Conservation (phyloP, 2,329 filamentous ascomycete genomes). For the Lachnellula hyalina region DNA sequence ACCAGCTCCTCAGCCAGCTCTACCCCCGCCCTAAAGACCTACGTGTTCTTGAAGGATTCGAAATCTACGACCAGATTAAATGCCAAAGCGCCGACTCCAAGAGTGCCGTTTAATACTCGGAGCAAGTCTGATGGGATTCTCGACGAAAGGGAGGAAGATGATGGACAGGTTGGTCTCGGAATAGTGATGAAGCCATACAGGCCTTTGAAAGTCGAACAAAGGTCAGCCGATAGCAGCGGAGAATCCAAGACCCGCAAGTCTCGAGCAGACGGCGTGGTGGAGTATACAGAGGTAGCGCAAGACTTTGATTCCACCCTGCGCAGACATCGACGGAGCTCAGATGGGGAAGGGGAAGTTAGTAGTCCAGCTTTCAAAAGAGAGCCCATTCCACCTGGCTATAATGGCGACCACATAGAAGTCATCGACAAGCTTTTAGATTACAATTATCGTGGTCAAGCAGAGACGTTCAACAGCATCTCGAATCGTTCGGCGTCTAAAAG, state of each 20-base stretch:
- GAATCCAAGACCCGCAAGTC: not conserved
- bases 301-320: too few species aligned
- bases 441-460: conserved; percentile 22
- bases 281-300: too few species aligned
- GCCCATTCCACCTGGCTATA: not conserved
- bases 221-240: not conserved
- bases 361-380: not conserved
- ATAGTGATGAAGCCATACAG: not conserved
- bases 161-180: not conserved
- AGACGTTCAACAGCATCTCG: conserved; percentile 14
- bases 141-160: not conserved
- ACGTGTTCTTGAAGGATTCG: too few species aligned
- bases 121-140: not conserved
- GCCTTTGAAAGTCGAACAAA: not conserved
- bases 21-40: too few species aligned
- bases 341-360: not conserved
- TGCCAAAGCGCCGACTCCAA: too few species aligned
- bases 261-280: not conserved
- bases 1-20: too few species aligned
- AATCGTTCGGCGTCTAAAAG: conserved; percentile 1
- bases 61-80: too few species aligned
- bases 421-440: conserved; percentile 23
- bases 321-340: too few species aligned
- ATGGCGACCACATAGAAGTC: conserved; percentile 2
- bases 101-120: not conserved